Conservation (phyloP, 2,329 filamentous ascomycete species). For the Hirsutella rhossiliensis region DNA sequence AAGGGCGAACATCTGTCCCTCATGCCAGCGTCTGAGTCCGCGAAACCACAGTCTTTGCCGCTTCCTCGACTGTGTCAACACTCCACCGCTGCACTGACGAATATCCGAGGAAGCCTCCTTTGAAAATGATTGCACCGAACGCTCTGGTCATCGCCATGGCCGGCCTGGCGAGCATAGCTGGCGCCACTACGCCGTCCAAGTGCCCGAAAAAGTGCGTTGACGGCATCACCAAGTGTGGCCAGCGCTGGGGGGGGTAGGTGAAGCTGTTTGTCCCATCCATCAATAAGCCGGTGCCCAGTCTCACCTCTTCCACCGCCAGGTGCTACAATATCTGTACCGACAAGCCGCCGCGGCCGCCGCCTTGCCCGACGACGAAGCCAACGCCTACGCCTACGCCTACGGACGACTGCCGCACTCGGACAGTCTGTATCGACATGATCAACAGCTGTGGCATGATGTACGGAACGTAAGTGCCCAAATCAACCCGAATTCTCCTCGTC, state of each 20-base stretch:
- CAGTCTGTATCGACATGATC: slow-evolving; percentile 1
- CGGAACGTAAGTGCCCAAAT: background rate
- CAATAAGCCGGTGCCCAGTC: background rate
- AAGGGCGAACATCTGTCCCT: too few species aligned
- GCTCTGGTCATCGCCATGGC: too few species aligned
- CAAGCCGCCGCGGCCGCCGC: background rate
- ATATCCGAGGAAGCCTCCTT: too few species aligned
- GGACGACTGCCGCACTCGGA: background rate
- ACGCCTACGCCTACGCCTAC: background rate
- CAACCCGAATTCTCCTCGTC: background rate
- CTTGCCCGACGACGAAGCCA: background rate
- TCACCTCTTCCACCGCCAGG: background rate
- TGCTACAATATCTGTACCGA: background rate
- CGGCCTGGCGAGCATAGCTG: background rate
- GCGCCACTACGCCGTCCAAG: background rate
- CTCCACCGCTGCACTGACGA: too few species aligned
- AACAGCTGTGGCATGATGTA: slow-evolving; percentile 1
- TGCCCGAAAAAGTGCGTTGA: background rate
- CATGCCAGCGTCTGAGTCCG: too few species aligned
- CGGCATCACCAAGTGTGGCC: background rate
- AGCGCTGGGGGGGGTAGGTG: background rate
- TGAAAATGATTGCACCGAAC: too few species aligned
- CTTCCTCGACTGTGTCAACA: too few species aligned
- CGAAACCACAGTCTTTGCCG: too few species aligned
- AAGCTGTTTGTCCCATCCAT: background rate